Evolutionary conservation across 192 early-diverging fungal species (phyloP).

Genomic region (Backusella circina): DNA sequence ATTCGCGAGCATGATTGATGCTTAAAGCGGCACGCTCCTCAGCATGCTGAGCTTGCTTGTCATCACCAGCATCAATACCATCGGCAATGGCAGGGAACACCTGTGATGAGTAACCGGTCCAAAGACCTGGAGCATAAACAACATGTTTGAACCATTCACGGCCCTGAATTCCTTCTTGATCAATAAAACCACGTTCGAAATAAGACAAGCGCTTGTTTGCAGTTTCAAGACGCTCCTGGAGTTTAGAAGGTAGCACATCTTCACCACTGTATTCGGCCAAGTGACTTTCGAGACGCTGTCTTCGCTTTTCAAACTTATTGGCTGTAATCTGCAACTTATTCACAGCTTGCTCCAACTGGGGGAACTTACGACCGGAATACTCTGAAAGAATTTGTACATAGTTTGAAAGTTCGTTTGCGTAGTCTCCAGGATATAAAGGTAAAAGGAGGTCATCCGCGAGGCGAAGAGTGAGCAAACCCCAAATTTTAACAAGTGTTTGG

Average conservation of each 20-base stretch:
- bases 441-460: constrained; percentile 45
- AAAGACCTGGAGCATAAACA: constrained; percentile 51
- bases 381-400: constrained; percentile 32
- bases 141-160: constrained; percentile 62
- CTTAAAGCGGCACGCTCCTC: constrained; percentile 9
- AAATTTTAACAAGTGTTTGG: constrained; percentile 40
- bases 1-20: constrained; percentile 16
- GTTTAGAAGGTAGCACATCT: constrained; percentile 4
- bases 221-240: constrained; percentile 29
- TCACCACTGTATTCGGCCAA: constrained; percentile 34
- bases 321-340: constrained; percentile 11
- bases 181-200: constrained; percentile 55
- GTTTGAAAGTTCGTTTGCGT: constrained; percentile 36
- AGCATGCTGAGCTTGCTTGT: not conserved
- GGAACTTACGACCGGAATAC: not conserved
- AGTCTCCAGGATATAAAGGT: constrained; percentile 32
- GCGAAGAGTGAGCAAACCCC: constrained; percentile 41
- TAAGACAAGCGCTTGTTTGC: constrained; percentile 43
- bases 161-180: constrained; percentile 48
- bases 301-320: not conserved
- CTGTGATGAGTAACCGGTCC: constrained; percentile 47
- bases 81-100: constrained; percentile 54
- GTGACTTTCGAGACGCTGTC: constrained; percentile 30
- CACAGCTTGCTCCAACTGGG: constrained; percentile 11
- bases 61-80: constrained; percentile 22